phyloP scores from a whole-genome alignment of 2,329 filamentous ascomycete species.

The Nothophaeocryptopus gaeumannii region DNA sequence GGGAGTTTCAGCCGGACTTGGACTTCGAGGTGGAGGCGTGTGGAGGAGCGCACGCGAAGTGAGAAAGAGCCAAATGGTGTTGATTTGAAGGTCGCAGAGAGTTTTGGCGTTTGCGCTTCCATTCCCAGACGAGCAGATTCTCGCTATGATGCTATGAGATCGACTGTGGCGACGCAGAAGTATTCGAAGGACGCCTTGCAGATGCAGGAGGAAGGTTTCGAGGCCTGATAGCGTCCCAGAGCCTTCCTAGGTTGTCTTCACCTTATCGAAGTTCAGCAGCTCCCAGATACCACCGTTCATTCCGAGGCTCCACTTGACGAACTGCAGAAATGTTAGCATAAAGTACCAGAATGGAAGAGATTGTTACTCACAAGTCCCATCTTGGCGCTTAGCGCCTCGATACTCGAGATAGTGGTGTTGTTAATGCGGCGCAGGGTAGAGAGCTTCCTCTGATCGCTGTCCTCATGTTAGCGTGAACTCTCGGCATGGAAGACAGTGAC shows the following conservation, averaged over 20 bases:
- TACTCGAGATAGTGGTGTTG: conserved; percentile 13
- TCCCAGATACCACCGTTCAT: conserved; percentile 21
- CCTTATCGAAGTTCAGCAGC: conserved; percentile 10
- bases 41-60: conserved; percentile 24
- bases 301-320: conserved; percentile 22
- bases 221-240: no score
- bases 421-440: conserved; percentile 26
- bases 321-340: not conserved
- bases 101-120: no score
- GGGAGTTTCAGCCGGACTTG: conserved; percentile 53
- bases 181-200: no score
- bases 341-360: not conserved
- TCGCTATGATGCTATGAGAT: no score
- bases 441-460: conserved; percentile 19
- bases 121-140: no score
- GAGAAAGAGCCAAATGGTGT: not conserved
- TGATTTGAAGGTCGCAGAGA: no score
- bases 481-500: no score
- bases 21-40: conserved; percentile 39
- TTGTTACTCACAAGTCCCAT: conserved; percentile 4
- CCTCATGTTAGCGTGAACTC: not conserved
- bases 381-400: conserved; percentile 20
- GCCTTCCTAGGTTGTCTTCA: not conserved
- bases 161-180: no score
- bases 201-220: no score